phyloP scores from a whole-genome alignment of 2,329 filamentous ascomycete species.

The Pseudopyricularia javanii region DNA sequence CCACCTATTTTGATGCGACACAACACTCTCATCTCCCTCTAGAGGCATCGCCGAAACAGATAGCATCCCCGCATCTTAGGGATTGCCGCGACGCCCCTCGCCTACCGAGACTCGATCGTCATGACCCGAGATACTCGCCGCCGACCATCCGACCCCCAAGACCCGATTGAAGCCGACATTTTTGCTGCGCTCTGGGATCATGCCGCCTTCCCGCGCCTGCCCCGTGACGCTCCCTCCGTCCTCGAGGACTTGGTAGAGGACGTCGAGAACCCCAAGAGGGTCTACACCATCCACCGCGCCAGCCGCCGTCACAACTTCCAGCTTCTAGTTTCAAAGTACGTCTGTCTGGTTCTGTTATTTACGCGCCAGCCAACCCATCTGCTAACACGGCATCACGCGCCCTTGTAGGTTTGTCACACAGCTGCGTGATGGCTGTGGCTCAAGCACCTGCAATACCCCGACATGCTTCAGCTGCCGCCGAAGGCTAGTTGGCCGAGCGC shows the following conservation, averaged over 20 bases:
- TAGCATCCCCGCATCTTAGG: background rate
- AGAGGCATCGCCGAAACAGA: background rate
- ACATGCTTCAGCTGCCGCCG: conserved; percentile 73
- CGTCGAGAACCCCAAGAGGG: conserved; percentile 47
- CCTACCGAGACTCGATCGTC: conserved; percentile 4
- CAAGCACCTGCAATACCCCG: conserved; percentile 54
- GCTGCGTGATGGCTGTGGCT: conserved; percentile 69
- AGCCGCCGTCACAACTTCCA: conserved; percentile 53
- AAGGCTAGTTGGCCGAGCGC: conserved; percentile 51
- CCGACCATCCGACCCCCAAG: conserved; percentile 10
- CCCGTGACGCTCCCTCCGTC: conserved; percentile 46
- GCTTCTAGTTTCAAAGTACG: conserved; percentile 53
- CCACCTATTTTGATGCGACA: background rate
- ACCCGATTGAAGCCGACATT: conserved; percentile 28
- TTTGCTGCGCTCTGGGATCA: conserved; percentile 49
- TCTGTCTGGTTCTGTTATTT: conserved; percentile 4
- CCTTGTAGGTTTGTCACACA: conserved; percentile 61
- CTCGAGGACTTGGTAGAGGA: conserved; percentile 41
- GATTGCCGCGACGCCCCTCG: background rate
- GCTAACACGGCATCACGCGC: conserved; percentile 1
- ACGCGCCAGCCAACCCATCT: background rate
- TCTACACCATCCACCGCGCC: conserved; percentile 49
- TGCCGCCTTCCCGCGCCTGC: conserved; percentile 45
- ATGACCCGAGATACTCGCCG: conserved; percentile 35
- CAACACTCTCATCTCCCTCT: background rate